Evolutionary conservation across 23 red algal species (phyloP), one percentile per base, ranked within the genome.

Genomic region (Chondrus crispus): DNA sequence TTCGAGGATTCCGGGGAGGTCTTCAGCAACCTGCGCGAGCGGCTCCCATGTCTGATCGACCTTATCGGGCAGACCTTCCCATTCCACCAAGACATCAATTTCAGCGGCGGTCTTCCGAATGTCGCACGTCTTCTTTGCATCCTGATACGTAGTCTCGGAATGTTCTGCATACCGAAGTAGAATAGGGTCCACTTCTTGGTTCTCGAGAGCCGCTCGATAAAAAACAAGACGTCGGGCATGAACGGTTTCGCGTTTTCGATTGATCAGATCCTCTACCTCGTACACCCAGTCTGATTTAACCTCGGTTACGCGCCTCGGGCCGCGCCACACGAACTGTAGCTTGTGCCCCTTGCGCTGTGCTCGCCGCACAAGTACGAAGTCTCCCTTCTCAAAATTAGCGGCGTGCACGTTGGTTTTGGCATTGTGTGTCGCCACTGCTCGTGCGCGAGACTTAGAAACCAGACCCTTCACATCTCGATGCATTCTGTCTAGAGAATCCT

Each of bases 41-140:
- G 71, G 1, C 44, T 77, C 71, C 71, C 71, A 1, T 14, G 1
- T 82, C 19, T 46, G 1, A 46, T 82, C 78, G 8, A 46, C 14
- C 10, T 50, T 1, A 57, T 82, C 43, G 40, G 1, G 0, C 45
- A 82, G 40, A 20, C 78, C 78, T 13, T 36, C n/a, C 78, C 78
- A 82, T 28, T 82, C 43, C 29, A 82, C 26, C 46, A 82, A 82
- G 33, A 82, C 26, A 24, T 82, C 10, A 8, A 82, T 18, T 37
- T 57, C n/a, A 13, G 44, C 78, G n/a, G 52, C 2, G n/a, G 26
- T 1, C 8, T 46, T 16, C 1, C 78, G 78, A 26, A 82, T 82
- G 10, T 2, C 78, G 29, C 44, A 16, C 0, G 1, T 11, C 1
- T n/a, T 37, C 10, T 77, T 20, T 20, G 44, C 71, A 7, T 16